Evolutionary conservation across 352 stramenopile genomes (phyloP).

Genomic region (Phytophthora rubi): DNA sequence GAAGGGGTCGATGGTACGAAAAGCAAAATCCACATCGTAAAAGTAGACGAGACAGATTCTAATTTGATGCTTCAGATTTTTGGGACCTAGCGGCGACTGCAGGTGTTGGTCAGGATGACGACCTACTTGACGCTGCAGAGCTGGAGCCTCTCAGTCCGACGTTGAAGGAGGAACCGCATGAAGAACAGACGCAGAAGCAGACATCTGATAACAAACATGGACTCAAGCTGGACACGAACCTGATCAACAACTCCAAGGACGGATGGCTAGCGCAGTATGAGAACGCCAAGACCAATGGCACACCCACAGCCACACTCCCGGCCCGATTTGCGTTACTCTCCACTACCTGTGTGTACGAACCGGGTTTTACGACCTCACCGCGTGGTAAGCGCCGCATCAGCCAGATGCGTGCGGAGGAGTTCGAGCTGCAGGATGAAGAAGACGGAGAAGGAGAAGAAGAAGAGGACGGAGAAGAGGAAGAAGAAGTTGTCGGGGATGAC

Average conservation of each 20-base stretch:
- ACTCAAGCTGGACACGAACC: constrained; percentile 32
- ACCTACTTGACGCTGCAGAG: constrained; percentile 34
- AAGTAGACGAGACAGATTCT: not conserved
- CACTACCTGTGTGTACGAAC: constrained; percentile 42
- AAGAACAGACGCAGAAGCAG: constrained; percentile 21
- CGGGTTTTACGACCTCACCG: constrained; percentile 42
- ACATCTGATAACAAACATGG: constrained; percentile 14
- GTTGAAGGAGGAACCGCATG: constrained; percentile 28
- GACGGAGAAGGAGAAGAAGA: constrained; percentile 14
- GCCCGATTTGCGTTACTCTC: constrained; percentile 40
- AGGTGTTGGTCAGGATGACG: constrained; percentile 33
- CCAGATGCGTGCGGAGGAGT: constrained; percentile 15
- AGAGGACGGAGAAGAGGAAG: constrained; percentile 15
- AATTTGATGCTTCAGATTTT: constrained; percentile 22
- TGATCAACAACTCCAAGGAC: constrained; percentile 25
- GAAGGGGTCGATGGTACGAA: constrained; percentile 37
- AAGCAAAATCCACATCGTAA: not conserved
- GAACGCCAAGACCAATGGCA: constrained; percentile 26
- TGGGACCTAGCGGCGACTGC: constrained; percentile 28
- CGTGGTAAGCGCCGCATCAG: constrained; percentile 46
- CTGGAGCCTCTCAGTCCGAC: constrained; percentile 39
- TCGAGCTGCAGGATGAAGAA: constrained; percentile 30
- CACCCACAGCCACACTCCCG: constrained; percentile 35
- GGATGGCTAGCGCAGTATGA: constrained; percentile 29
- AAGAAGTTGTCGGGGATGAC: constrained; percentile 17